Evolutionary conservation across 306 rosid species (phyloP), one percentile per base, ranked within the genome.

Genomic region (Cercis canadensis): DNA sequence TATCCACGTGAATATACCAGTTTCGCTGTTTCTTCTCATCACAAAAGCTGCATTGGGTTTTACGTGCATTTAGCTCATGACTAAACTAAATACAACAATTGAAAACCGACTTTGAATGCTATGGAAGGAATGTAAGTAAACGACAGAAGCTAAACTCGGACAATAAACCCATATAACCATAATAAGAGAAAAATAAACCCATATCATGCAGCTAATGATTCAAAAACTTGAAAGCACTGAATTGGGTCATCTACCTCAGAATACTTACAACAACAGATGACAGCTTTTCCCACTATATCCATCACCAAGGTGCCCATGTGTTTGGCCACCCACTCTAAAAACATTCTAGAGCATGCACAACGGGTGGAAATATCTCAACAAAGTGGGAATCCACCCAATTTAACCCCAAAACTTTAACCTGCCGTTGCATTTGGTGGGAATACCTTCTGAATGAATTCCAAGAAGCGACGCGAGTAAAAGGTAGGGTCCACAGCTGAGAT

Each of bases 401-500:
- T 61, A 47, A 40, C 51, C 73, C 55, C 53, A 66, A 69, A 58
- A 58, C 58, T 57, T 81, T 65, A 86, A 53, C 82, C 77, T 52
- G 83, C 37, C 16, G 21, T n/a, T 50, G 67, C 82, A 71, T 86
- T 78, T 19, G 83, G 81, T 43, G 99, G 99, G 83, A 91, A 91
- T 67, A 86, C 97, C 85, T 80, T 89, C 83, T 81, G 80, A 63
- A 90, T 89, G 75, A 90, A 94, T 63, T 87, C 85, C 61, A 94
- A 84, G 86, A 94, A 94, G 83, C 99, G 99, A 13, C 36, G 81
- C n/a, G 97, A 89, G 75, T 94, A 94, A 85, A 94, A 94, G 11
- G 85, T 86, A 47, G 99, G 99, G 70, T 91, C 97, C 58, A 94
- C 99, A 0, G 97, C 92, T 0, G 99, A 94, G 77, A 94, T 94